A percentile compares a stretch with the other conserved stretches of the same genome.
Evolutionary conservation across 179 eudicot species (phyloP).

Genomic region (Nepenthes alata): DNA sequence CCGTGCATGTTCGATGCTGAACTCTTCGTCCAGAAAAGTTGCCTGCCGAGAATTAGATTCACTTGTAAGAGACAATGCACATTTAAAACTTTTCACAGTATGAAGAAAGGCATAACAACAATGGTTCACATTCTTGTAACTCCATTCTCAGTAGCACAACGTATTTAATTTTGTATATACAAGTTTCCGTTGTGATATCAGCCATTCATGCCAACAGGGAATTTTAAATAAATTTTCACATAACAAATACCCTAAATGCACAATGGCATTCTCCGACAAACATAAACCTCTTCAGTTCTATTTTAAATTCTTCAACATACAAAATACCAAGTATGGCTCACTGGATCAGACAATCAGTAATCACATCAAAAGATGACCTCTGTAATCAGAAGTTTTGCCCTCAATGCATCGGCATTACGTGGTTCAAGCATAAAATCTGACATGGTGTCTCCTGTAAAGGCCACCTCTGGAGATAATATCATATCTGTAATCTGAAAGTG

Average conservation of each 20-base stretch:
- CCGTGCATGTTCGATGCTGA: conserved; percentile 79
- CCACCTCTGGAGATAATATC: conserved; percentile 85
- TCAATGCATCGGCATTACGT: conserved; percentile 82
- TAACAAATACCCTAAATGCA: too few relatives aligned
- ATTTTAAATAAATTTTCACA: too few relatives aligned
- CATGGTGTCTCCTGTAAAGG: conserved; percentile 92
- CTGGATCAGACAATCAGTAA: neutral
- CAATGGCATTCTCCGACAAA: too few relatives aligned
- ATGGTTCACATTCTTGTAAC: too few relatives aligned
- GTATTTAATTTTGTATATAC: too few relatives aligned
- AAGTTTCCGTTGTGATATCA: too few relatives aligned
- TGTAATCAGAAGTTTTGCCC: conserved; percentile 87
- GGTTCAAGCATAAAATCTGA: conserved; percentile 90
- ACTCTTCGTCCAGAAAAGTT: conserved; percentile 69
- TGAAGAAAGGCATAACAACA: too few relatives aligned
- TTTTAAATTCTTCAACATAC: neutral
- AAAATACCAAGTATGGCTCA: neutral
- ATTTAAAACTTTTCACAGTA: too few relatives aligned
- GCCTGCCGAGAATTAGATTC: conserved; percentile 39
- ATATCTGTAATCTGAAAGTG: conserved; percentile 71
- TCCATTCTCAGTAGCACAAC: too few relatives aligned
- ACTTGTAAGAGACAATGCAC: conserved; percentile 1
- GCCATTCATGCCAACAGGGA: too few relatives aligned
- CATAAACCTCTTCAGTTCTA: too few relatives aligned
- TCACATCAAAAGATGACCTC: conserved; percentile 38